Percentiles rank a stretch among this genome's conserved stretches.
Conservation (phyloP, 805 yeast genomes). For the Kodamaea leandrae region DNA sequence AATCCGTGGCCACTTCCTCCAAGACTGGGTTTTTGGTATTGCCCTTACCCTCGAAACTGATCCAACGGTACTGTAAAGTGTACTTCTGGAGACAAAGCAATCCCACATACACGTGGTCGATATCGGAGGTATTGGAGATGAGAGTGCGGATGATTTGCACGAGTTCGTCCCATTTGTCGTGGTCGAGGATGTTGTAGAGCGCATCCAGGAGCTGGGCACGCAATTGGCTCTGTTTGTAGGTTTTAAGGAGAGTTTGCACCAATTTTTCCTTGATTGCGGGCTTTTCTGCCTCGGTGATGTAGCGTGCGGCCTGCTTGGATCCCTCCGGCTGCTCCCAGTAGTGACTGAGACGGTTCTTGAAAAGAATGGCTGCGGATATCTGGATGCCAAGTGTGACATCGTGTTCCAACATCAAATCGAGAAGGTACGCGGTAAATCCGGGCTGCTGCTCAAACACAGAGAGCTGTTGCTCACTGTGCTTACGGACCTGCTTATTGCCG, state of each 20-base stretch:
- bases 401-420: slow-evolving; percentile 48
- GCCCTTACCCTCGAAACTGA: slow-evolving; percentile 43
- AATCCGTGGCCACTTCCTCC: slow-evolving; percentile 33
- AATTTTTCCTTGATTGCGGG: slow-evolving; percentile 35
- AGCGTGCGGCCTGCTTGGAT: slow-evolving; percentile 19
- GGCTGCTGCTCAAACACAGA: slow-evolving; percentile 51
- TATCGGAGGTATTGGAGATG: slow-evolving; percentile 31
- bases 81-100: slow-evolving; percentile 41
- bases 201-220: slow-evolving; percentile 59
- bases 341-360: slow-evolving; percentile 39
- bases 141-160: slow-evolving; percentile 42
- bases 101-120: slow-evolving; percentile 38
- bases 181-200: slow-evolving; percentile 50
- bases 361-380: slow-evolving; percentile 42
- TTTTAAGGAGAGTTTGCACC: slow-evolving; percentile 40
- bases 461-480: slow-evolving; percentile 53
- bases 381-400: slow-evolving; percentile 43
- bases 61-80: slow-evolving; percentile 40
- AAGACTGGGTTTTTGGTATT: slow-evolving; percentile 35
- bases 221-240: slow-evolving; percentile 36
- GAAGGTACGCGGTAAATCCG: slow-evolving; percentile 55
- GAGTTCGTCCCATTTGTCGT: slow-evolving; percentile 47
- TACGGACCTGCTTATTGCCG: slow-evolving; percentile 47
- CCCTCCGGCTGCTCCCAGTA: slow-evolving; percentile 40
- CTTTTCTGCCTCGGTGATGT: slow-evolving; percentile 35